Percentiles rank a stretch among this genome's conserved stretches.
These are phyloP conservation scores for Cynara cardunculus DNA, from an alignment of 129 eudicot genomes.

Conservation along the genomic window DNA sequence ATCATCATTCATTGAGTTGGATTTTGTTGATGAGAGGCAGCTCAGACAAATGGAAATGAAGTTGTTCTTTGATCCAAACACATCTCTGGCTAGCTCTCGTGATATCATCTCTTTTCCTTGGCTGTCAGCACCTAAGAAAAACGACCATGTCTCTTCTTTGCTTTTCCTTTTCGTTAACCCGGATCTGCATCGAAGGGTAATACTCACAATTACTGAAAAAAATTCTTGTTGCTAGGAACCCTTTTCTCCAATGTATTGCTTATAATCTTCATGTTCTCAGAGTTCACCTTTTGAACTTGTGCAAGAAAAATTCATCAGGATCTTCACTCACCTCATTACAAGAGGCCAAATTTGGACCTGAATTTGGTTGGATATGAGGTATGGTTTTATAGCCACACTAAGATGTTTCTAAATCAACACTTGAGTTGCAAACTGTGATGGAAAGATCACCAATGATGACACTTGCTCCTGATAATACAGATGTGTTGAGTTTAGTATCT, in stretches of 20 bases:
- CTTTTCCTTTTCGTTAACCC: conserved; percentile 19
- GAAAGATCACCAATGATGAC: background rate
- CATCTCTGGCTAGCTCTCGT: conserved; percentile 43
- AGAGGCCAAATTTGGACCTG: conserved; percentile 79
- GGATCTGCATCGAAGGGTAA: conserved; percentile 47
- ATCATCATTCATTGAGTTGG: conserved; percentile 33
- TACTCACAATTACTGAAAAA: conserved; percentile 44
- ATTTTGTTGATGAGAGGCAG: conserved; percentile 33
- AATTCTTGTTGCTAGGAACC: conserved; percentile 53
- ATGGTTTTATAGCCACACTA: conserved; percentile 28
- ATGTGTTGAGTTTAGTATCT: no score
- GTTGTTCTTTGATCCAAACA: conserved; percentile 45
- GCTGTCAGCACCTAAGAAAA: conserved; percentile 45
- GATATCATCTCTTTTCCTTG: conserved; percentile 48
- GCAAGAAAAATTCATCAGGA: conserved; percentile 6
- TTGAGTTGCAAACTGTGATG: background rate
- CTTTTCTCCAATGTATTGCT: conserved; percentile 48
- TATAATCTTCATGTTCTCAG: conserved; percentile 38
- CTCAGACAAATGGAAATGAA: conserved; percentile 32
- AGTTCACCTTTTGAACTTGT: conserved; percentile 42
- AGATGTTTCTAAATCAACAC: no score
- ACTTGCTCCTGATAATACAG: no score
- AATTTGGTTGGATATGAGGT: conserved; percentile 65
- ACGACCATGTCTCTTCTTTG: conserved; percentile 52
- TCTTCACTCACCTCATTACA: conserved; percentile 59